Evolutionary conservation across 2,329 filamentous ascomycete species (phyloP), one percentile per base, ranked within the genome.

Genomic region (Penicillium hesseltinei): DNA sequence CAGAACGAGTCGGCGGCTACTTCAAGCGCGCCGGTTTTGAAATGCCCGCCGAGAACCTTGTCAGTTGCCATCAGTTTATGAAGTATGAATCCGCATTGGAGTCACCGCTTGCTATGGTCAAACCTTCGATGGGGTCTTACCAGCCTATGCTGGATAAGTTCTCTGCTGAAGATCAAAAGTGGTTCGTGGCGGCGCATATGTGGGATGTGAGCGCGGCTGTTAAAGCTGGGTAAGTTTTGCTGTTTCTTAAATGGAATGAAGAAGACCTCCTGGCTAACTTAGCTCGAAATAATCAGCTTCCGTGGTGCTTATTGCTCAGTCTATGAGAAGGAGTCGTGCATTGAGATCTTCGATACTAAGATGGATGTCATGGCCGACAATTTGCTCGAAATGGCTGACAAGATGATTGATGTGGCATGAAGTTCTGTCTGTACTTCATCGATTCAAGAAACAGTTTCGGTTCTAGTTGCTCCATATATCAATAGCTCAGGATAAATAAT

Each of bases 101-200:
- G 6, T 82, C 85, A 60, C 67, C 67, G 0, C 65, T 71, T 15
- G 76, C 78, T 0, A 69, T 82, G 19, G 80, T 77, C 1, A 85
- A 84, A 67, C 83, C 83, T 0, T 78, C 76, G 0, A 68, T 78
- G 4, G 74, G 66, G 27, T 77, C 80, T 0, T 85, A 85, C 62
- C 64, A 69, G 58, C 72, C 75, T 1, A 66, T 81, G 6, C 67
- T 80, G 35, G 73, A 75, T n/a, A 69, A 66, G 48, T 77, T 84
- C 54, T 75, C 62, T 0, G 62, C 64, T 0, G 69, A 72, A 0
- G 71, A 79, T 43, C 59, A 69, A 58, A 76, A 76, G 45, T 85
- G 82, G 82, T 85, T 84, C 66, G 83, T 81, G 0, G 83, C 83
- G 1, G 83, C 82, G 23, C 83, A 85, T 69, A 81, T 82, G 76